These are phyloP conservation scores for Symbiodinium pilosum DNA, from an alignment of 73 alveolate genomes.

Conservation along the genomic window DNA sequence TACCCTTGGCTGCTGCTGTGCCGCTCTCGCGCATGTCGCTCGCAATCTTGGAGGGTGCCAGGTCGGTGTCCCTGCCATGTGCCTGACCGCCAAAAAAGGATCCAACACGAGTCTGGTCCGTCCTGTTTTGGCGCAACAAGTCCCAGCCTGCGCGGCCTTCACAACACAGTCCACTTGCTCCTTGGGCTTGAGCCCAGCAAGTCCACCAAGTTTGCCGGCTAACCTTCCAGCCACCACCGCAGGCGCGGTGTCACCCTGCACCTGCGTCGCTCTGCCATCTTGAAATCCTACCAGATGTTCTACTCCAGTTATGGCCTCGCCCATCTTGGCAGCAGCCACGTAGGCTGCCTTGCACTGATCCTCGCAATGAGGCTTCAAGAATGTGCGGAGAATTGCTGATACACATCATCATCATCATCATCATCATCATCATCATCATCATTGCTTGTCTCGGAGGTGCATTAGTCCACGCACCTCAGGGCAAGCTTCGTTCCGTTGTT, in stretches of 20 bases:
- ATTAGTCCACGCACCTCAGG: no score
- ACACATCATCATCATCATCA: no score
- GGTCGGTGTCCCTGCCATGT: neutral
- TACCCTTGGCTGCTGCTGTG: neutral
- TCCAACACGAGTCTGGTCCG: neutral
- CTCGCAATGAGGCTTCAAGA: neutral
- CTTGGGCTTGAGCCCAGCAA: slow-evolving; percentile 15
- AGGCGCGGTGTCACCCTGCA: slow-evolving; percentile 20
- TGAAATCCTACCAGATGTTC: neutral
- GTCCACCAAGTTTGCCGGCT: slow-evolving; percentile 20
- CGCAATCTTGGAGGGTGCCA: neutral
- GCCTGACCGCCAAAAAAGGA: neutral
- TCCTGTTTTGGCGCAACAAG: neutral
- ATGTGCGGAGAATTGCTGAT: neutral
- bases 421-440: no score
- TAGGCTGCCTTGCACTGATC: slow-evolving; percentile 49
- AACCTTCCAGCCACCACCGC: slow-evolving; percentile 20
- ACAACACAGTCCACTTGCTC: slow-evolving; percentile 88
- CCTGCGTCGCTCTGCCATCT: neutral
- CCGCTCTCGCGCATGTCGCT: neutral
- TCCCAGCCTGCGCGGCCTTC: slow-evolving; percentile 54
- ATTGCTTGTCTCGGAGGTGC: no score
- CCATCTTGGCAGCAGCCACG: slow-evolving; percentile 40
- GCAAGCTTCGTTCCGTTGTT: no score
- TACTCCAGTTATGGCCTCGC: neutral